Evolutionary conservation across 2,329 filamentous ascomycete genomes (phyloP), one percentile per base, ranked within the genome.

Genomic region (Blastomyces silverae): DNA sequence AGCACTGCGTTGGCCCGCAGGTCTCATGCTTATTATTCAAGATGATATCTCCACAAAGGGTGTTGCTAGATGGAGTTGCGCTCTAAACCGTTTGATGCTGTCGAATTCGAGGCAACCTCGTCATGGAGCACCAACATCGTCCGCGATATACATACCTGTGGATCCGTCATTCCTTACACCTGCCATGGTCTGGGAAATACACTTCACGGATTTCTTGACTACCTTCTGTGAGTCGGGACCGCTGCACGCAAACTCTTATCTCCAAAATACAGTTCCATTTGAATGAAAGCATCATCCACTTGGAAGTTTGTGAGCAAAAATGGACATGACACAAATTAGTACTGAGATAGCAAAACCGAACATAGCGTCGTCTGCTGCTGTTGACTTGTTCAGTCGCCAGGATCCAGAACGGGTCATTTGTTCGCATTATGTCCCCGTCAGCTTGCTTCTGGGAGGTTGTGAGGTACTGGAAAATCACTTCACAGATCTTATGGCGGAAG

Each of bases 161-260:
- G 22, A 39, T 44, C 39, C 34, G 0, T 44, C 57, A 59, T 71
- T 81, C 66, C 42, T 69, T 64, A 76, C 76, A 80, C 4, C 70
- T 67, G 65, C 81, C 75, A 69, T 87, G 87, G 46, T 88, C 84
- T 0, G 82, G 78, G 68, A 88, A 88, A 69, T 84, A 86, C 4
- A 67, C 65, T 58, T 79, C 73, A 70, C 87, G 84, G 53, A 88
- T 85, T 64, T 82, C 65, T 74, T 78, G 3, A 87, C 72, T 1
- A 83, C 71, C 34, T 74, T 70, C 63, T 74, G 76, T 3, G 81
- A 82, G 17, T 77, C 77, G 0, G 84, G 85, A 2, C 74, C 77
- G 6, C 82, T 84, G 65, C 13, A 46, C 25, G 34, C 17, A n/a
- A 44, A 59, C 8, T 59, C 13, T 59, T 22, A 59, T 37, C 11